Base-by-base conservation (phyloP, 2,329 filamentous ascomycete genomes). In the Scytalidium sp. region DNA sequence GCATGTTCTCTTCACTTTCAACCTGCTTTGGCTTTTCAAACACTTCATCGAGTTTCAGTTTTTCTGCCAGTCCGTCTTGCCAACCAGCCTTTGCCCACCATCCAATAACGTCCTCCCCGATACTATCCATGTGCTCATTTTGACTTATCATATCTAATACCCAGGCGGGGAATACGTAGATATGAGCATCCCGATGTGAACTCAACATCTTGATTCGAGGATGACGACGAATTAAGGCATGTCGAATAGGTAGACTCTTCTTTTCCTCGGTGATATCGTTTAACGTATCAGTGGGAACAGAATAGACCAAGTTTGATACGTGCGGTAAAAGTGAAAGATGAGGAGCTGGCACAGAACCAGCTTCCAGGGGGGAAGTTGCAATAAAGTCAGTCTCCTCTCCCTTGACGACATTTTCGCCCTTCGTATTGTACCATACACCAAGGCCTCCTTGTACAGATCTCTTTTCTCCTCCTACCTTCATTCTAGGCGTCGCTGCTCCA, bases 71-170 rank as follows among this genome's bases (percentile, higher is more conserved):
- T 0, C 90, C 88, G 3, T 80, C 75, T 67, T 97, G 92, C 94
- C 94, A 99, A 48, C 85, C 84, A 1, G 93, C 84, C 67, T 97
- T 97, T 27, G 92, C 90, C 91, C 92, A 96, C 88, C 90, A 96
- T 6, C 92, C 91, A 15, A 97, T 75, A 5, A 97, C 83, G 62
- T 97, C 93, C 67, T 97, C 93, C 25, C 88, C 88, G 43, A 99
- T 84, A 49, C 86, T 95, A 60, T 96, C 89, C 55, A 99, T 82
- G 10, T 80, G 84, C 23, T 92, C 86, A 61, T 97, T 95, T 54
- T 79, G 75, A 50, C 82, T 80, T 40, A 95, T 82, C 67, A 96
- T 88, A 47, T 95, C 86, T 61, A 96, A 81, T 8, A 96, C 80
- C 93, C 94, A 97, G 57, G 83, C 84, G 0, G 94, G 94, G 58